These are phyloP conservation scores for Saturnispora zaruensis DNA, from an alignment of 805 yeast species.

Conservation along the genomic window DNA sequence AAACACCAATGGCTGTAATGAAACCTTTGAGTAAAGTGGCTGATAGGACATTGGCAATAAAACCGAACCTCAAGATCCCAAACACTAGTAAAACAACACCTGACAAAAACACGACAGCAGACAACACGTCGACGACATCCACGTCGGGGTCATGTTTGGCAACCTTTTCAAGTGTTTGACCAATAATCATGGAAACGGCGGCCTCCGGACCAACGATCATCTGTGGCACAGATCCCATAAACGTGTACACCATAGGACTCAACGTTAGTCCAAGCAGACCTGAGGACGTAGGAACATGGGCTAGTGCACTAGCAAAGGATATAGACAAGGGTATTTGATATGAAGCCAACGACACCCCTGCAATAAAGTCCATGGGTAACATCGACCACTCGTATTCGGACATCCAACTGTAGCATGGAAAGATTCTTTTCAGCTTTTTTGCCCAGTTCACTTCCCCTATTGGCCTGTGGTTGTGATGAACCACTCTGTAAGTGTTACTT, in stretches of 20 bases:
- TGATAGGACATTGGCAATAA: conserved; percentile 70
- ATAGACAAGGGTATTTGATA: conserved; percentile 85
- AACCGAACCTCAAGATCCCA: conserved; percentile 81
- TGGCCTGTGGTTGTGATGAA: not conserved
- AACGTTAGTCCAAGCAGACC: conserved; percentile 71
- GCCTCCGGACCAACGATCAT: conserved; percentile 92
- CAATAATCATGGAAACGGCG: conserved; percentile 74
- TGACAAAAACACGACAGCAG: conserved; percentile 62
- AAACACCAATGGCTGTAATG: conserved; percentile 75
- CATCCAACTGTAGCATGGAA: conserved; percentile 66
- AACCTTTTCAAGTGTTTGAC: conserved; percentile 62
- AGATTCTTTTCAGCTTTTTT: conserved; percentile 45
- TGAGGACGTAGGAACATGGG: conserved; percentile 72
- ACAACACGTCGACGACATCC: conserved; percentile 48
- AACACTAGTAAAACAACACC: conserved; percentile 66
- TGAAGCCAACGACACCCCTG: conserved; percentile 82
- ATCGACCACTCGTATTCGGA: conserved; percentile 35
- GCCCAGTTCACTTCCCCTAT: conserved; percentile 6
- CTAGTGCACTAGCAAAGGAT: conserved; percentile 74
- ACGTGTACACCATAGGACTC: conserved; percentile 69
- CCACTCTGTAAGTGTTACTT: not conserved
- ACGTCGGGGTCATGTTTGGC: conserved; percentile 34
- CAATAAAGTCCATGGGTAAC: conserved; percentile 56
- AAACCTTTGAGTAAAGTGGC: conserved; percentile 75
- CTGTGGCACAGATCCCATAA: conserved; percentile 80